Evolutionary conservation across 2,329 filamentous ascomycete species (phyloP).

Genomic region (Cladophialophora yegresii): DNA sequence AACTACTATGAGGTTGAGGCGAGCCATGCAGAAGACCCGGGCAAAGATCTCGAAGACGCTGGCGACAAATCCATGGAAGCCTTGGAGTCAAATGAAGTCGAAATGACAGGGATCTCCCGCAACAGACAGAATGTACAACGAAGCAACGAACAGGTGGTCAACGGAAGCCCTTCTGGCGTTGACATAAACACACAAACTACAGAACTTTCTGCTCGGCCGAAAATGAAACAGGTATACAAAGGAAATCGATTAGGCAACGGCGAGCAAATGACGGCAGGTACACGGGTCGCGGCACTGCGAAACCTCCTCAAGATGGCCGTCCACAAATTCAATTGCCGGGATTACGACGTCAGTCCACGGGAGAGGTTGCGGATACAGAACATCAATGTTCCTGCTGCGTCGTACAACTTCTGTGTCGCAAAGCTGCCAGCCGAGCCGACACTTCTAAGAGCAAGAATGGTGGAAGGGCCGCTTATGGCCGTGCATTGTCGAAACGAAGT

Average conservation of each 20-base stretch:
- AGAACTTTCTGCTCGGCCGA: slow-evolving; percentile 24
- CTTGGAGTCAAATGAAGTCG: slow-evolving; percentile 7
- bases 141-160: neutral
- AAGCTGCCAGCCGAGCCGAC: slow-evolving; percentile 56
- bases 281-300: slow-evolving; percentile 58
- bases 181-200: slow-evolving; percentile 13
- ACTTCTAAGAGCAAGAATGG: slow-evolving; percentile 55
- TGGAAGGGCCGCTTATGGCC: slow-evolving; percentile 61
- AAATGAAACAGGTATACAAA: slow-evolving; percentile 49
- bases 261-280: slow-evolving; percentile 60
- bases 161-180: neutral
- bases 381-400: slow-evolving; percentile 54
- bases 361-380: slow-evolving; percentile 49
- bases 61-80: slow-evolving; percentile 32
- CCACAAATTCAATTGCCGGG: slow-evolving; percentile 60
- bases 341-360: slow-evolving; percentile 50
- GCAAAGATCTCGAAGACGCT: neutral
- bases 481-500: slow-evolving; percentile 59
- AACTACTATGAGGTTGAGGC: slow-evolving; percentile 53
- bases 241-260: slow-evolving; percentile 61
- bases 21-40: slow-evolving; percentile 29
- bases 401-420: slow-evolving; percentile 58
- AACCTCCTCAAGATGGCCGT: slow-evolving; percentile 60
- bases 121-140: neutral
- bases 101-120: slow-evolving; percentile 20